Evolutionary conservation across 345 rosid species (phyloP), one percentile per base, ranked within the genome.

Genomic region (Abelmoschus esculentus): DNA sequence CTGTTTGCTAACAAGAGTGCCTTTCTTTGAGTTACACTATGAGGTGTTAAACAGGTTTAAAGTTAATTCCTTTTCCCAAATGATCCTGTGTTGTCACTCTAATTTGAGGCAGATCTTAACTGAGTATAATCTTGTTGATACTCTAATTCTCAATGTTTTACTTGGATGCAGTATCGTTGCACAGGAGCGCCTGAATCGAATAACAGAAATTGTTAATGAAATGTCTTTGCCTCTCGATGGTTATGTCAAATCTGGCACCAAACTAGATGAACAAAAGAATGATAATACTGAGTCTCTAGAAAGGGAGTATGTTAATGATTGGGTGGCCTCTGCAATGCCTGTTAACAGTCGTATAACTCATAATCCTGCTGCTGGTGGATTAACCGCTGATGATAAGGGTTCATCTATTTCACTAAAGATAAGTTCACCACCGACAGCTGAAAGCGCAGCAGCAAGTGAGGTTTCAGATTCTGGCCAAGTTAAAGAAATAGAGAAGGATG

Each of bases 121-220:
- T 22, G 11, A 61, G 5, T 22, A 36, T 7, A 31, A 14, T 26
- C 58, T 50, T 55, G 34, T 31, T 68, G 32, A 57, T 67, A 5
- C 46, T 53, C 11, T 44, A 49, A 72, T 72, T 76, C 60, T 74
- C 66, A 66, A 61, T 59, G 54, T 57, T 74, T 79, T 76, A 70
- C 73, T 74, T 80, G 78, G 77, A 69, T 88, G 93, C 91, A 95
- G 99, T 71, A 89, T 95, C 76, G 85, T 91, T 69, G 90, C 99
- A 70, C 99, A 95, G 77, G 99, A 95, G 87, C 97, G 97, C 52
- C 85, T 95, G 78, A 90, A 87, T 73, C 81, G 99, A 74, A 88
- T 91, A 77, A 91, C 99, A 31, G 85, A 87, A 57, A 88, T 90
- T 80, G 84, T 91, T 73, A 80, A 70, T 73, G 97, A 89, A 79